These are phyloP conservation scores for Hyphopichia pseudoburtonii DNA, from an alignment of 1,139 yeast genomes.

Conservation along the genomic window DNA sequence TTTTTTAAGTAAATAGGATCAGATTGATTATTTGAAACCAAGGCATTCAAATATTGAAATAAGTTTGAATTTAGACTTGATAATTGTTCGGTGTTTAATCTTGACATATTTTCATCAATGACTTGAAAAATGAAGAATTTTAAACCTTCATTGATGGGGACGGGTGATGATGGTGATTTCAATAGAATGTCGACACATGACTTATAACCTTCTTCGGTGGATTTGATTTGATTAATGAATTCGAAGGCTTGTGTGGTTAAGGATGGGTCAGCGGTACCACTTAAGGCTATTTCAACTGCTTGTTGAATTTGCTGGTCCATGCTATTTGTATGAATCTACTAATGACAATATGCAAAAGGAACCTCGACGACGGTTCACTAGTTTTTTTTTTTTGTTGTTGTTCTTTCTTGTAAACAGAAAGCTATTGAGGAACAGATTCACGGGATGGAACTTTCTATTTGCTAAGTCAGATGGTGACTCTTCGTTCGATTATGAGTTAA, in stretches of 20 bases:
- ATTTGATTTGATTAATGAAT: conserved; percentile 72
- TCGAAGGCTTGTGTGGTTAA: conserved; percentile 83
- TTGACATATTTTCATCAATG: conserved; percentile 61
- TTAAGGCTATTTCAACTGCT: conserved; percentile 88
- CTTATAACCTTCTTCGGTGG: conserved; percentile 77
- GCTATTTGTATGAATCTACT: too few relatives aligned
- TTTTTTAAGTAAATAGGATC: conserved; percentile 72
- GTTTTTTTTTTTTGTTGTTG: too few relatives aligned
- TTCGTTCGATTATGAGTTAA: too few relatives aligned
- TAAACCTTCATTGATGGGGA: conserved; percentile 46
- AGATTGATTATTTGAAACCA: conserved; percentile 27
- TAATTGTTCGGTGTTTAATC: conserved; percentile 48
- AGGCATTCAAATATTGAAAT: conserved; percentile 36
- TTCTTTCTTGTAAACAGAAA: too few relatives aligned
- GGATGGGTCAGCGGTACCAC: conserved; percentile 67
- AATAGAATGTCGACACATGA: conserved; percentile 66
- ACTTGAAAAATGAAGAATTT: conserved; percentile 84
- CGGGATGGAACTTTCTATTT: too few relatives aligned
- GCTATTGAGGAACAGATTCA: too few relatives aligned
- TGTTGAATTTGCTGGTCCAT: conserved; percentile 91
- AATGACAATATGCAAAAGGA: too few relatives aligned
- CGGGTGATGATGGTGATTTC: conserved; percentile 17
- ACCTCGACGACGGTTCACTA: too few relatives aligned
- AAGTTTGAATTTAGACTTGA: conserved; percentile 41
- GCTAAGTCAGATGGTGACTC: too few relatives aligned